Evolutionary conservation across 768 basidiomycete genomes (phyloP), one percentile per base, ranked within the genome.

Genomic region (Leccinum disarticulatum): DNA sequence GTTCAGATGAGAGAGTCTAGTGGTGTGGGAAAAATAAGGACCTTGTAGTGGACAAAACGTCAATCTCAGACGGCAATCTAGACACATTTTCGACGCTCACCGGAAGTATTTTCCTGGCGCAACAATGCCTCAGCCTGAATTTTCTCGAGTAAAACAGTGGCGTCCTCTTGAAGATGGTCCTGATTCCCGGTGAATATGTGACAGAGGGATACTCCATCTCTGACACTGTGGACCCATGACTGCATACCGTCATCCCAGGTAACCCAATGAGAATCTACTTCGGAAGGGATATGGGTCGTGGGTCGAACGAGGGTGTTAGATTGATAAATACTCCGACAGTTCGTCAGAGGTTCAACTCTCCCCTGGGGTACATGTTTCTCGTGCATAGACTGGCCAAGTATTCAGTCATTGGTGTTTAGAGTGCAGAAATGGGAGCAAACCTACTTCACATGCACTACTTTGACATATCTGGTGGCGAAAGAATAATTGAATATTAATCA

Each of bases 111-210:
- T 52, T 67, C 66, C 50, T 55, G 64, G 36, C 54, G 57, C 51
- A 74, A 52, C 9, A 66, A 53, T 2, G 69, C 60, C 2, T 69
- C 74, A 60, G 70, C 38, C 64, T 85, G 83, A 14, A 84, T 72
- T 14, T 65, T 65, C 25, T 68, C 64, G 4, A 84, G 68, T 30
- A 83, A 63, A 6, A 49, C 55, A 2, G 75, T 75, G 13, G 81
- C 75, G 1, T 73, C 71, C 49, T 43, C 56, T 63, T 84, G 83
- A 49, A 82, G 66, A 3, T 54, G 33, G n/a, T 68, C 64, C 15
- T 71, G 61, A 59, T 84, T 84, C n/a, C 80, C 73, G 1, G 80
- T 81, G 61, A 83, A 84, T 47, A 85, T 59, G 57, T 84, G 83
- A 25, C 74, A 73, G 15, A 78, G 69, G 17, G 50, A 68, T 3